Base-by-base conservation (phyloP, 345 rosid genomes). In the Nephelium lappaceum region DNA sequence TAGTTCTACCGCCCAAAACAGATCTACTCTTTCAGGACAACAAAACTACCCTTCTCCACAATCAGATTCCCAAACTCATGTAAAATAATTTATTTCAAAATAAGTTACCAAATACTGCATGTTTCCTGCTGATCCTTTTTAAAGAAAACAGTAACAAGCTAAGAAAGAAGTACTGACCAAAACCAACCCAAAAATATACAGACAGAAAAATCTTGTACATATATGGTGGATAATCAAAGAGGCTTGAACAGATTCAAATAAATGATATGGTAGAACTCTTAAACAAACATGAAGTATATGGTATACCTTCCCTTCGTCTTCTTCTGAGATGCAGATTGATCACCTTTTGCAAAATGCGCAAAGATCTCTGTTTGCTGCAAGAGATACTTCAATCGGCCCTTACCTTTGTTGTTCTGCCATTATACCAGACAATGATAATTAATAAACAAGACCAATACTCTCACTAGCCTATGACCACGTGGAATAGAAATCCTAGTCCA, bases 351-450 rank as follows among this genome's bases (percentile, higher is more conserved):
- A 91, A 94, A 96, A 77, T 96, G 98, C 72, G 98, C 95, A 89
- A 96, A 94, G 77, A 96, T 82, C 93, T 96, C 99, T 0, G 99
- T 96, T 77, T 94, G 99, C 89, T 96, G 97, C 79, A 96, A 83
- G 76, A 96, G 93, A 80, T 91, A 94, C 85, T 96, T 94, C 86
- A 96, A 71, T 70, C 98, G 87, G 53, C 99, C 99, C 83, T 94
- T 91, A 31, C 98, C 98, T 82, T 71, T 84, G 18, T 93, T 96
- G 75, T 94, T 96, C 99, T 96, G 86, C 14, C 67, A 86, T 79
- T 36, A 67, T 69, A 66, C 58, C 11, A 79, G 21, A 62, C 61
- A 60, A 45, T 45, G 3, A 7, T 45, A 45, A 45, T 76, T 58
- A 84, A 51, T 19, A 51, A 68, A 63, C 72, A 36, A 42, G 24